These are phyloP conservation scores for Candida boleticola DNA, from an alignment of 805 yeast genomes.

Conservation along the genomic window DNA sequence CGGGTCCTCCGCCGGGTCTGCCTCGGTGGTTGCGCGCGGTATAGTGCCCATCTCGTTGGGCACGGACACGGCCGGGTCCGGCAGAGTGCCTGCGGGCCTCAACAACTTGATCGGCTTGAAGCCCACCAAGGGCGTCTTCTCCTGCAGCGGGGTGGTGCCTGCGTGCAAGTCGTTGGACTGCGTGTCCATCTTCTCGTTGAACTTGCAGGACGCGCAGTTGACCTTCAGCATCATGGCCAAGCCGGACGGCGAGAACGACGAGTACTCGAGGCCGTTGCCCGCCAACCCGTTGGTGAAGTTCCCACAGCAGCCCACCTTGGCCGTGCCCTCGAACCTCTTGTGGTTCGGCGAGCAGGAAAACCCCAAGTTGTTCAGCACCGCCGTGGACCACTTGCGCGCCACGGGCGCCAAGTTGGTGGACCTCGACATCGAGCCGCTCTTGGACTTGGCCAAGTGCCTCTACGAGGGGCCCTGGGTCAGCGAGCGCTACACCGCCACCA, in stretches of 20 bases:
- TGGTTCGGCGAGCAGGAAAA: conserved; percentile 86
- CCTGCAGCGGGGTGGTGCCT: conserved; percentile 92
- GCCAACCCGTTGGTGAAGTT: conserved; percentile 59
- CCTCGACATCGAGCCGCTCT: conserved; percentile 70
- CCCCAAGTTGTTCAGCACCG: conserved; percentile 61
- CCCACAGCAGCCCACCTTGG: conserved; percentile 61
- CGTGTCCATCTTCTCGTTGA: conserved; percentile 80
- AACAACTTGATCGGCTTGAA: conserved; percentile 90
- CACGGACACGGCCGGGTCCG: conserved; percentile 98
- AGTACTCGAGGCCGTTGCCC: conserved; percentile 78
- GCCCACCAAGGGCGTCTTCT: conserved; percentile 87
- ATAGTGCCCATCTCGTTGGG: conserved; percentile 86
- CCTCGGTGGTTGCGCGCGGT: conserved; percentile 86
- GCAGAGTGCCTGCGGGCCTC: conserved; percentile 94
- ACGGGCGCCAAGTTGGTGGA: conserved; percentile 55
- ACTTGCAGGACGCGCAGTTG: conserved; percentile 78
- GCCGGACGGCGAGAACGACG: conserved; percentile 66
- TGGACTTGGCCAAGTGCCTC: conserved; percentile 79
- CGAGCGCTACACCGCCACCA: conserved; percentile 84
- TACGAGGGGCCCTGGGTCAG: conserved; percentile 99
- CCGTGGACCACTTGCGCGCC: conserved; percentile 47
- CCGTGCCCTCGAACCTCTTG: conserved; percentile 67
- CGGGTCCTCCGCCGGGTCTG: conserved; percentile 97
- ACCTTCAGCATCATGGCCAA: conserved; percentile 70
- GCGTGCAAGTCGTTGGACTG: conserved; percentile 95